Conservation (phyloP, 78 protist species). For the Dictyostelium brefeldianum region DNA sequence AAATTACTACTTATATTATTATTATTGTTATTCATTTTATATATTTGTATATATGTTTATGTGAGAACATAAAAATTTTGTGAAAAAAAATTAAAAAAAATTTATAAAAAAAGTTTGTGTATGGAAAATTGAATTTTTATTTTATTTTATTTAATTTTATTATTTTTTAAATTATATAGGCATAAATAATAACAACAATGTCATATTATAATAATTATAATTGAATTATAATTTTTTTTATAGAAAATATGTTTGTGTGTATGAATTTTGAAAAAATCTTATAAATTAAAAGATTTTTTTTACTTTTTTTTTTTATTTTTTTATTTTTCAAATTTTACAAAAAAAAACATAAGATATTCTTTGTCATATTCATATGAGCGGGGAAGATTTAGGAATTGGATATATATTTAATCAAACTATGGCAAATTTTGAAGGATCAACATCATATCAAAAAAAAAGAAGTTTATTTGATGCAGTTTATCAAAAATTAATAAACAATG, state of each 20-base stretch:
- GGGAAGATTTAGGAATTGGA: neutral
- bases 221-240: no score
- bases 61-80: neutral
- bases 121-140: no score
- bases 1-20: neutral
- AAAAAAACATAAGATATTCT: neutral
- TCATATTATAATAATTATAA: no score
- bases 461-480: constrained; percentile 25
- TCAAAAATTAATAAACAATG: constrained; percentile 8
- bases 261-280: no score
- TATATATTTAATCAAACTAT: neutral
- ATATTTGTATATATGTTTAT: neutral
- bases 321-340: neutral
- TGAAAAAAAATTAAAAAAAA: neutral
- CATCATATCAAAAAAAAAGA: constrained; percentile 9
- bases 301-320: neutral
- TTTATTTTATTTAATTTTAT: no score
- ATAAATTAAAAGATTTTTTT: no score
- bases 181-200: no score
- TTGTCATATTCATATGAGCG: neutral
- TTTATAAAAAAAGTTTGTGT: neutral
- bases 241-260: no score
- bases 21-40: neutral
- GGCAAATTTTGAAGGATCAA: constrained; percentile 1
- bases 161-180: no score